Conservation (phyloP, 768 basidiomycete species). For the Termitomyces sp. region DNA sequence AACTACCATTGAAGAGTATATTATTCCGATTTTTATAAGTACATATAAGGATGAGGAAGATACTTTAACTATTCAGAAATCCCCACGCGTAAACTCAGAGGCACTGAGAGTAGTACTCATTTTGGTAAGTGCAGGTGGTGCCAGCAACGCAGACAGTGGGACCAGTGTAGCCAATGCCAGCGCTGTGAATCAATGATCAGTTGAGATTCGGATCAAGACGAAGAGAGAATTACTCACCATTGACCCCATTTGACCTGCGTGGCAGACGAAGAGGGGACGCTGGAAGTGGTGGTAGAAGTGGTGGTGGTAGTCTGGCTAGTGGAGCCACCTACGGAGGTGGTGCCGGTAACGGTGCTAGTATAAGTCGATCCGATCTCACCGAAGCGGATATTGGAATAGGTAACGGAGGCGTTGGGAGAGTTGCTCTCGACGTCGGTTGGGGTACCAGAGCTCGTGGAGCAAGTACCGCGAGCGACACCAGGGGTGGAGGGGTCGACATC, state of each 20-base stretch:
- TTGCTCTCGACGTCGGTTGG: conserved; percentile 28
- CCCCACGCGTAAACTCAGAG: neutral
- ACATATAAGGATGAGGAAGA: neutral
- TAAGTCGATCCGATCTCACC: conserved; percentile 8
- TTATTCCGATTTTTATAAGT: neutral
- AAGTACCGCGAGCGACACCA: conserved; percentile 27
- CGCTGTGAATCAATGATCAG: neutral
- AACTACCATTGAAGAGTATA: neutral
- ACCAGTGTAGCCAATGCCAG: conserved; percentile 1
- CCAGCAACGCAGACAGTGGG: neutral
- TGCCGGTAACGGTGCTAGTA: neutral
- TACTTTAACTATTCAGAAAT: neutral
- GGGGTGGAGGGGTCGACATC: conserved; percentile 13
- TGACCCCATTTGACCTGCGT: conserved; percentile 1
- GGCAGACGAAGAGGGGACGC: neutral
- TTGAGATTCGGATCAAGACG: neutral
- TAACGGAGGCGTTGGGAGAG: conserved; percentile 17
- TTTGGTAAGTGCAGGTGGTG: conserved; percentile 3
- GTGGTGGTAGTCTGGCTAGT: neutral
- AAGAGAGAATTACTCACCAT: neutral
- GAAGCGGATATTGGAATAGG: conserved; percentile 30
- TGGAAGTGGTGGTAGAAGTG: neutral
- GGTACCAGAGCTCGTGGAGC: conserved; percentile 31
- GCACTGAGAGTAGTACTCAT: conserved; percentile 3
- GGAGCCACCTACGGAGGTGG: neutral